Evolutionary conservation across 176 grass and related monocot genomes (phyloP).

Genomic region (Cymbopogon citratus): DNA sequence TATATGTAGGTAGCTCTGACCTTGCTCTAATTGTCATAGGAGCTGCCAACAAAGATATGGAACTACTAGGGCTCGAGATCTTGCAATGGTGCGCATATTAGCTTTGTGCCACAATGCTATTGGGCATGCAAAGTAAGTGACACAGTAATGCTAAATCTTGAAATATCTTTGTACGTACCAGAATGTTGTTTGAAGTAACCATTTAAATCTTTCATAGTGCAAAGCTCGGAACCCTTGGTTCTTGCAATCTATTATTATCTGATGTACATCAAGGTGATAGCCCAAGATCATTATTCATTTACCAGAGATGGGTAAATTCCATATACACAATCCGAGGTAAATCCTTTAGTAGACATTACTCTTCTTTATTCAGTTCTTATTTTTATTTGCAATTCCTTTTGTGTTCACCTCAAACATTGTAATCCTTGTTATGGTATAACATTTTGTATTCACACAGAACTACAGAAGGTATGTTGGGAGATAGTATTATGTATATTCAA

Average conservation of each 20-base stretch:
- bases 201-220: constrained; percentile 39
- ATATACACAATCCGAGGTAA: constrained; percentile 84
- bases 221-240: constrained; percentile 46
- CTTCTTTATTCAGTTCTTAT: neutral
- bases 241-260: constrained; percentile 67
- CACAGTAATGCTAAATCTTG: constrained; percentile 1
- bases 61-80: constrained; percentile 73
- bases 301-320: constrained; percentile 81
- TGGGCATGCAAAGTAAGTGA: constrained; percentile 73
- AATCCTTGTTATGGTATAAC: neutral
- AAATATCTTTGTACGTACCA: neutral
- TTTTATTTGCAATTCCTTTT: constrained; percentile 1
- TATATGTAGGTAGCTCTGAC: constrained; percentile 11
- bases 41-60: constrained; percentile 77
- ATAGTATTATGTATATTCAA: neutral
- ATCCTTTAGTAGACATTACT: neutral
- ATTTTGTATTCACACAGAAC: constrained; percentile 10
- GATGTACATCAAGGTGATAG: constrained; percentile 79
- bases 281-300: constrained; percentile 74
- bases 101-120: constrained; percentile 83
- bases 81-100: constrained; percentile 60
- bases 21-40: constrained; percentile 44
- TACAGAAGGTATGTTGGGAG: neutral
- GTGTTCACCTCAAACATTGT: neutral
- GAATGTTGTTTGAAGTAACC: constrained; percentile 19